phyloP scores from a whole-genome alignment of 176 grass and related monocot species.

The Areca catechu region DNA sequence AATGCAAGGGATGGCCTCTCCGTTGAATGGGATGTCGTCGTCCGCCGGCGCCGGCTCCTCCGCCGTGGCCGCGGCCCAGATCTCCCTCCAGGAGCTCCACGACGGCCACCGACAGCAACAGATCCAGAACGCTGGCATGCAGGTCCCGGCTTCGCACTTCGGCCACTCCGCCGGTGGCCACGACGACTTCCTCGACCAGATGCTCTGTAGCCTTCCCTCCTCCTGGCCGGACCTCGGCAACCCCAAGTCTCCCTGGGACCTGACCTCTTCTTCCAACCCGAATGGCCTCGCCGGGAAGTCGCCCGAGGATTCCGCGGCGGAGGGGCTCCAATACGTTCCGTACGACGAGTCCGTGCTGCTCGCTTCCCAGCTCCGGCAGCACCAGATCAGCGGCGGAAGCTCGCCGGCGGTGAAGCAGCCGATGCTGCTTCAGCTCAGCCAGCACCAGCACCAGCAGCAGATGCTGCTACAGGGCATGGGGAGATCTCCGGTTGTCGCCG shows the following conservation, averaged over 20 bases:
- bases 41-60: too few species aligned
- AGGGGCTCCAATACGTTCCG: slow-evolving; percentile 1
- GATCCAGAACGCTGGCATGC: neutral
- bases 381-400: slow-evolving; percentile 64
- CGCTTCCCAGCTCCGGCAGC: slow-evolving; percentile 47
- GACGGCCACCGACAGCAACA: too few species aligned
- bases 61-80: neutral
- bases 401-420: slow-evolving; percentile 39
- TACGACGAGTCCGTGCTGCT: slow-evolving; percentile 74
- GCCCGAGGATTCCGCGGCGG: neutral
- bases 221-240: slow-evolving; percentile 60
- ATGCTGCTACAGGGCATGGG: slow-evolving; percentile 22
- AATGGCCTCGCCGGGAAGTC: neutral
- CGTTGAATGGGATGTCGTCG: too few species aligned
- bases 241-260: slow-evolving; percentile 63
- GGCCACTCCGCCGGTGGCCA: slow-evolving; percentile 21
- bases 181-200: slow-evolving; percentile 95
- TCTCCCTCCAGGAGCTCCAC: slow-evolving; percentile 6
- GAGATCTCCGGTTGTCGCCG: slow-evolving; percentile 11
- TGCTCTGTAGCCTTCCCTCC: slow-evolving; percentile 60
- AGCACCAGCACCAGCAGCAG: slow-evolving; percentile 41
- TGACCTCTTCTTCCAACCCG: neutral
- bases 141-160: slow-evolving; percentile 5
- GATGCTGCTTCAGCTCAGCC: slow-evolving; percentile 56
- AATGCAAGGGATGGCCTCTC: slow-evolving; percentile 13